Base-by-base conservation (phyloP, 495 filamentous ascomycete genomes). In the Letharia lupina region DNA sequence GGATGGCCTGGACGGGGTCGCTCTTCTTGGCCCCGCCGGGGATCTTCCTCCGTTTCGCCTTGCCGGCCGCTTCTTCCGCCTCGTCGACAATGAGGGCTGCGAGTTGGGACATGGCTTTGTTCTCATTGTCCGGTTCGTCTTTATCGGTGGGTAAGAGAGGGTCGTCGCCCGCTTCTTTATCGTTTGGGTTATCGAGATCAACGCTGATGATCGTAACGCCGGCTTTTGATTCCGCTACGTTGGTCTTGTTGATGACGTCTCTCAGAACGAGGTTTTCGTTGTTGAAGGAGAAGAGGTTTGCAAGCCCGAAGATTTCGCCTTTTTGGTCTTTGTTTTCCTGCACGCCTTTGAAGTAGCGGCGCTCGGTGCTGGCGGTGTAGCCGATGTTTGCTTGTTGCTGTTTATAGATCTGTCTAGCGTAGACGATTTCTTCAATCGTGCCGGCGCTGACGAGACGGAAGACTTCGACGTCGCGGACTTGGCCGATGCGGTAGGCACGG, bases 341-440 rank as follows among this genome's bases (percentile, higher is more conserved):
- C 1, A 98, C 91, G 48, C 94, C 94, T 70, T 89, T 91, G 79
- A 98, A 98, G 76, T 98, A 98, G 12, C 94, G 84, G 2, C 94
- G 88, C 74, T 98, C 94, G 40, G 85, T 88, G 52, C 88, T 92
- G 11, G 94, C 94, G 42, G 88, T 96, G 75, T 98, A 98, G 2
- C 91, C 94, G 61, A 98, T 98, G 70, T 96, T 97, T 4, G 94
- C 94, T 73, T 98, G 94, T 71, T 98, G 94, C 72, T 98, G 94
- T 73, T 98, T 98, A 79, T 98, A 98, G 64, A 98, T 96, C 72
- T 98, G 94, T 13, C 94, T 84, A 0, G 94, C 94, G 71, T 98
- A 98, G 44, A 96, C 90, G 67, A 96, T 96, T 75, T 98, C 94
- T 72, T 98, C 94, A 64, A 98, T 93, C 0, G 95, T 98, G 20